Percentiles rank a stretch among this genome's conserved stretches.
Evolutionary conservation across 768 basidiomycete genomes (phyloP).

Genomic region (Chalciporus piperatus): DNA sequence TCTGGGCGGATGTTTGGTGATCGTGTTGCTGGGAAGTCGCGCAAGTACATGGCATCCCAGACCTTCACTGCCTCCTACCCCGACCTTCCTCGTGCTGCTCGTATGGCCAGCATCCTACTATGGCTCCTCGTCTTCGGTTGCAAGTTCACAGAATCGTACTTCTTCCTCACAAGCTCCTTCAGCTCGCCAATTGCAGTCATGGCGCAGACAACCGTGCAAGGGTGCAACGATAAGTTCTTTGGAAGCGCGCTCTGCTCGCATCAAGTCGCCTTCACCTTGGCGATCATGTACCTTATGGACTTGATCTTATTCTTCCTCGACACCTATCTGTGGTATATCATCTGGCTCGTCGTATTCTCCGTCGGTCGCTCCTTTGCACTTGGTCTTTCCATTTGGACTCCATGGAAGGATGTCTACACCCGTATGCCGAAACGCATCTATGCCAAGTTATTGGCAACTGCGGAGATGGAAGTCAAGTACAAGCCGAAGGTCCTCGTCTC

Average conservation of each 20-base stretch:
- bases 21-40: constrained; percentile 93
- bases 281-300: constrained; percentile 99
- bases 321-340: constrained; percentile 99
- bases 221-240: constrained; percentile 82
- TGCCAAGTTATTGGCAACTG: constrained; percentile 92
- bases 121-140: constrained; percentile 95
- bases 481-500: constrained; percentile 99
- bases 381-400: constrained; percentile 98
- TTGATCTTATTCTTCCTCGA: constrained; percentile 97
- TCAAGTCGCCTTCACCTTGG: constrained; percentile 90
- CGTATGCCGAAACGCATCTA: constrained; percentile 97
- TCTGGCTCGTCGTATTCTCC: constrained; percentile 96
- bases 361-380: constrained; percentile 87
- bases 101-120: constrained; percentile 78
- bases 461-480: constrained; percentile 99
- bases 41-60: constrained; percentile 98
- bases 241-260: constrained; percentile 81
- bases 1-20: constrained; percentile 99
- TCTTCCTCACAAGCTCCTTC: constrained; percentile 98
- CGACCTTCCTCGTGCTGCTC: constrained; percentile 62
- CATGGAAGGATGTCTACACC: constrained; percentile 97
- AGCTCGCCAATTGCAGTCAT: constrained; percentile 94
- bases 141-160: constrained; percentile 97
- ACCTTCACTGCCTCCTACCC: constrained; percentile 99
- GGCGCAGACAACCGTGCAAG: constrained; percentile 91